These are phyloP conservation scores for Fusarium tanahbumbuense DNA, from an alignment of 2,329 filamentous ascomycete genomes.

Conservation along the genomic window DNA sequence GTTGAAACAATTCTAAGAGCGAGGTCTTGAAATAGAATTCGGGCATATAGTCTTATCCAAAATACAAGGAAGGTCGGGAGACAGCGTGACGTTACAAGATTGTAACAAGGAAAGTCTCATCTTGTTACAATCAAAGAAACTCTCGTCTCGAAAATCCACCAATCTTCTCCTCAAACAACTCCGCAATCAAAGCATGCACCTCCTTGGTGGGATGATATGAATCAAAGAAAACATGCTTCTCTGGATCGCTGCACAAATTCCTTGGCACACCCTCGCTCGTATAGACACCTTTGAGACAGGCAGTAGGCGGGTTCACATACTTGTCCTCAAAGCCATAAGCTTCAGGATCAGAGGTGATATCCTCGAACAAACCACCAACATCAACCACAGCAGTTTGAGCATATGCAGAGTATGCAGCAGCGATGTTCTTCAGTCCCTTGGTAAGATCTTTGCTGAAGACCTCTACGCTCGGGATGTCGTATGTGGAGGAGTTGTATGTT, in stretches of 20 bases:
- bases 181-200: slow-evolving; percentile 19
- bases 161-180: slow-evolving; percentile 14
- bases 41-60: background rate
- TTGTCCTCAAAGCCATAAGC: slow-evolving; percentile 10
- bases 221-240: slow-evolving; percentile 29
- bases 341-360: background rate
- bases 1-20: no score
- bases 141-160: background rate
- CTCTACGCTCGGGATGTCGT: slow-evolving; percentile 12
- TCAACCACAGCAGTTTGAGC: slow-evolving; percentile 10
- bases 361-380: background rate
- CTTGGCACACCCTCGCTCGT: slow-evolving; percentile 20
- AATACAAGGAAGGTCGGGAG: background rate
- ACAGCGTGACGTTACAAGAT: background rate
- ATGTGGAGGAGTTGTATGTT: slow-evolving; percentile 20
- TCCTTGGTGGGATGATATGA: slow-evolving; percentile 28
- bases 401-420: slow-evolving; percentile 17
- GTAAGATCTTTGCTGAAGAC: background rate
- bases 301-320: slow-evolving; percentile 26
- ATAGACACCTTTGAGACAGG: slow-evolving; percentile 25
- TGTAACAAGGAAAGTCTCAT: background rate
- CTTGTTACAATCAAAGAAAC: background rate
- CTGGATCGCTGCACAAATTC: slow-evolving; percentile 24
- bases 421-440: slow-evolving; percentile 2
- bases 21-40: no score